Conservation (phyloP, 1,139 yeast genomes). For the Diutina catenulata region DNA sequence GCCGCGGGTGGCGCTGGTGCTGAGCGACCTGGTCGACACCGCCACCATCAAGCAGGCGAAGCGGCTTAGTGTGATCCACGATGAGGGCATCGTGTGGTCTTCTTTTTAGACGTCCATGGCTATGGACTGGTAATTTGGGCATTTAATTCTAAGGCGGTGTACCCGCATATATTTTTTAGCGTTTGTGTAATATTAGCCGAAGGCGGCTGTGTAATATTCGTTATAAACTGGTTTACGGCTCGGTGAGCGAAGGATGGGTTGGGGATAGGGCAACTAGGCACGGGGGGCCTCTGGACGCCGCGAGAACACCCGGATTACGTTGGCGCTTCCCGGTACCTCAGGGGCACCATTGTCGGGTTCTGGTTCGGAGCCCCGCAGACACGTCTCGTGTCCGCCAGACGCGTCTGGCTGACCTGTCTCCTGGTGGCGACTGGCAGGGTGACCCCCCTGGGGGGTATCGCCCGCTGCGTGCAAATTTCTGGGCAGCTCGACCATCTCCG, state of each 20-base stretch:
- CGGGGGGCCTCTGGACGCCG: no score
- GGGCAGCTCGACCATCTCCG: no score
- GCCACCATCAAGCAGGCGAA: not conserved
- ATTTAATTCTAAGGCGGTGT: not conserved
- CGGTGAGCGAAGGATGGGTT: not conserved
- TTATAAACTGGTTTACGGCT: not conserved
- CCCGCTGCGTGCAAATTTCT: no score
- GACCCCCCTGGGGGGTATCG: no score
- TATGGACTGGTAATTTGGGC: not conserved
- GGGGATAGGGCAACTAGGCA: no score
- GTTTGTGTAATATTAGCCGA: not conserved
- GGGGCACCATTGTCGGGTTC: no score
- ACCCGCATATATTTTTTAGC: not conserved
- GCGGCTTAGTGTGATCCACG: not conserved
- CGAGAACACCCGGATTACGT: no score
- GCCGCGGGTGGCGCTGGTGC: not conserved
- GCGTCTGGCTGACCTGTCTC: no score
- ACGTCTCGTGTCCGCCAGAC: no score
- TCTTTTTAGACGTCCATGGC: not conserved
- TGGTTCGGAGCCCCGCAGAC: no score
- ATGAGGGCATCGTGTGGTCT: conserved; percentile 3
- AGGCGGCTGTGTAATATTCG: not conserved
- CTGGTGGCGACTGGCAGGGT: no score
- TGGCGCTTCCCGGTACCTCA: no score
- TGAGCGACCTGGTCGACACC: not conserved